These are phyloP conservation scores for Colletotrichum somersetense DNA, from an alignment of 2,329 filamentous ascomycete genomes.

Conservation along the genomic window DNA sequence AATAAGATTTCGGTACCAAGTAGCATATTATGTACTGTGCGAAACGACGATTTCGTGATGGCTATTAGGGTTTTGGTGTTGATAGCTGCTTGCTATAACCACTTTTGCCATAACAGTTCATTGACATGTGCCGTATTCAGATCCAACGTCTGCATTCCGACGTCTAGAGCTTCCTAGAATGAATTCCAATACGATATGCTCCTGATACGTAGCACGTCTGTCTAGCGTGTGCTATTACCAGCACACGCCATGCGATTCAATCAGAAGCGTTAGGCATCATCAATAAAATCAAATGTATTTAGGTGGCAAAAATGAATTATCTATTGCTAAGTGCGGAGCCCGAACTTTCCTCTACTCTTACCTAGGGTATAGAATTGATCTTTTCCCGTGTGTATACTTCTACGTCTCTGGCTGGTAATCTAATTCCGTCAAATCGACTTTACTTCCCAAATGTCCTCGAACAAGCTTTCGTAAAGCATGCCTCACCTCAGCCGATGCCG, in stretches of 20 bases:
- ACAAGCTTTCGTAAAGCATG: constrained; percentile 17
- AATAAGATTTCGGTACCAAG: too few relatives aligned
- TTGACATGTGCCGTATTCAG: background rate
- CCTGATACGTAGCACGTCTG: background rate
- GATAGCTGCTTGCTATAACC: background rate
- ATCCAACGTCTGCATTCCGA: background rate
- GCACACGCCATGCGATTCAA: background rate
- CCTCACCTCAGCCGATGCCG: constrained; percentile 3
- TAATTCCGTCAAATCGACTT: constrained; percentile 14
- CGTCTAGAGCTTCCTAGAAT: background rate
- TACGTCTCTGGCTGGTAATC: constrained; percentile 9
- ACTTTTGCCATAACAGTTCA: background rate
- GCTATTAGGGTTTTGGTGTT: background rate
- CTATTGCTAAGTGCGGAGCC: background rate
- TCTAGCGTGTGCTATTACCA: background rate
- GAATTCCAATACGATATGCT: background rate
- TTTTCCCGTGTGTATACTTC: background rate
- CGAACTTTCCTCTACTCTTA: background rate
- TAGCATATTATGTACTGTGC: too few relatives aligned
- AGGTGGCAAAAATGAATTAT: too few relatives aligned
- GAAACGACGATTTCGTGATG: too few relatives aligned
- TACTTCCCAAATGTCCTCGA: constrained; percentile 13
- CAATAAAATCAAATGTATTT: background rate
- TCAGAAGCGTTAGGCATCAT: background rate
- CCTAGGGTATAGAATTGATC: background rate